These are phyloP conservation scores for Alternaria atra DNA, from an alignment of 2,329 filamentous ascomycete species.

Conservation along the genomic window DNA sequence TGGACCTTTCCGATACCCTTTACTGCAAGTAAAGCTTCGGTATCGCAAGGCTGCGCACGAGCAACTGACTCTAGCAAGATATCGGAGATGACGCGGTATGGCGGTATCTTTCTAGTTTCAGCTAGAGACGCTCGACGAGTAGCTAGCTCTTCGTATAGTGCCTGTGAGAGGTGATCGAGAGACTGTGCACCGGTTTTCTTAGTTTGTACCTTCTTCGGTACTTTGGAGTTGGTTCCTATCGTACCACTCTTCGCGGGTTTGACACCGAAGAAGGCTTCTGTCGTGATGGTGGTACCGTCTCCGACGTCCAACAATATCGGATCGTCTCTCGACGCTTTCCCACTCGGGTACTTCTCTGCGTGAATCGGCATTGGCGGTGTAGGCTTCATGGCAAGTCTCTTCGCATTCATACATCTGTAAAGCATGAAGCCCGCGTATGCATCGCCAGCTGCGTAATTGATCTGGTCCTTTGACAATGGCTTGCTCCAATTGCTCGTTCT, in stretches of 20 bases:
- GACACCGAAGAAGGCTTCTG: constrained; percentile 34
- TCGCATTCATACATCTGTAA: constrained; percentile 74
- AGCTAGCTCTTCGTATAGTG: constrained; percentile 30
- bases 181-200: constrained; percentile 6
- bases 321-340: constrained; percentile 19
- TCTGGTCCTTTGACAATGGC: constrained; percentile 69
- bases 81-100: constrained; percentile 31
- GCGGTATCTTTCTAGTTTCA: constrained; percentile 11
- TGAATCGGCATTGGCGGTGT: constrained; percentile 35
- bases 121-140: constrained; percentile 32
- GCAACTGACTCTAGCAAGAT: constrained; percentile 38
- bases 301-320: constrained; percentile 32
- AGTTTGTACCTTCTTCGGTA: background rate
- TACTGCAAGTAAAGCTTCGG: constrained; percentile 30
- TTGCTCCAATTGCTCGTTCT: constrained; percentile 79
- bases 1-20: constrained; percentile 35
- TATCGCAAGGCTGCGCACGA: constrained; percentile 26
- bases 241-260: constrained; percentile 14
- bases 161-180: constrained; percentile 25
- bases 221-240: constrained; percentile 4
- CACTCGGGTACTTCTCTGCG: constrained; percentile 38
- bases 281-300: constrained; percentile 29
- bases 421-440: constrained; percentile 84
- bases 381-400: constrained; percentile 60
- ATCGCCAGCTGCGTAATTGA: constrained; percentile 80